These are phyloP conservation scores for Macroventuria anomochaeta DNA, from an alignment of 2,329 filamentous ascomycete genomes.

Conservation along the genomic window DNA sequence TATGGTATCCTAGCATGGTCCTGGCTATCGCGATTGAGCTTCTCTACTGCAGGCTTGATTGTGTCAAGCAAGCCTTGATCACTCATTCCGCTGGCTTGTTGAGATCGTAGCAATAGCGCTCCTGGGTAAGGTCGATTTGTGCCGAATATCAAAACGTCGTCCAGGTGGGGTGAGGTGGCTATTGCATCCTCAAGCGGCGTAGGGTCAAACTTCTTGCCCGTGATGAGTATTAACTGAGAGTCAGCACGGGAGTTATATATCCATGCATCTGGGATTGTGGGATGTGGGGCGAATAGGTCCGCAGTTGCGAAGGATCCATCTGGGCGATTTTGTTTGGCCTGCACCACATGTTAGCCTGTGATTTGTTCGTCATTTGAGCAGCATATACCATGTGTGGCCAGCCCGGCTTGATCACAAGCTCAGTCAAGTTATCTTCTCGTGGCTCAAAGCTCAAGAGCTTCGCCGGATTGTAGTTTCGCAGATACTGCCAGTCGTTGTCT, in stretches of 20 bases:
- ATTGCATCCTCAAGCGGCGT: slow-evolving; percentile 65
- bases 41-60: slow-evolving; percentile 55
- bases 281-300: slow-evolving; percentile 67
- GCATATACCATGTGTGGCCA: slow-evolving; percentile 62
- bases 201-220: slow-evolving; percentile 74
- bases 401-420: slow-evolving; percentile 61
- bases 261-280: slow-evolving; percentile 62
- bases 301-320: slow-evolving; percentile 69
- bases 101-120: slow-evolving; percentile 59
- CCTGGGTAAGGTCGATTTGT: slow-evolving; percentile 64
- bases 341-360: not conserved
- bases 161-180: slow-evolving; percentile 53
- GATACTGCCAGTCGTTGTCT: slow-evolving; percentile 68
- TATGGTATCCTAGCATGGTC: slow-evolving; percentile 59
- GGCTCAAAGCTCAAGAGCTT: slow-evolving; percentile 58
- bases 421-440: slow-evolving; percentile 51
- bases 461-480: slow-evolving; percentile 53
- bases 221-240: slow-evolving; percentile 66
- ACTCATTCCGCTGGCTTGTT: slow-evolving; percentile 27
- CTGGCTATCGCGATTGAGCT: slow-evolving; percentile 58
- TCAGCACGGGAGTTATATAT: slow-evolving; percentile 68
- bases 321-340: slow-evolving; percentile 62
- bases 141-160: slow-evolving; percentile 68
- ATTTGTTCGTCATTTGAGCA: not conserved
- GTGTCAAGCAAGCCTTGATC: slow-evolving; percentile 51